Evolutionary conservation across 106 monocot species (phyloP).

Genomic region (Gastrodia elata): DNA sequence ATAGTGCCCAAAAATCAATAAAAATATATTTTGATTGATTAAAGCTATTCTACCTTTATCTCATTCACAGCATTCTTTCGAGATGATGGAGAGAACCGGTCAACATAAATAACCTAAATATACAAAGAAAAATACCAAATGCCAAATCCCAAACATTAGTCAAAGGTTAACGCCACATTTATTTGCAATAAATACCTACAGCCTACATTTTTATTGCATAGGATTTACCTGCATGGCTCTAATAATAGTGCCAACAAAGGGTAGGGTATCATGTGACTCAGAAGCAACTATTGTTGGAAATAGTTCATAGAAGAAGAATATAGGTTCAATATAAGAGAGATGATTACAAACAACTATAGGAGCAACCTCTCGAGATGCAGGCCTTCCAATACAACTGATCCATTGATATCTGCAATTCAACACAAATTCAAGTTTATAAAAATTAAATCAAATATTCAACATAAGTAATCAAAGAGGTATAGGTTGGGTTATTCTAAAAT

Average conservation of each 20-base stretch:
- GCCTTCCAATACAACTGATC: conserved; percentile 73
- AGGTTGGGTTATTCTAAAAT: not conserved
- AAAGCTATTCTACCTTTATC: conserved; percentile 68
- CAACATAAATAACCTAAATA: conserved; percentile 91
- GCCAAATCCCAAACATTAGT: not conserved
- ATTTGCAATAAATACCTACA: not conserved
- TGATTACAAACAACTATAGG: conserved; percentile 96
- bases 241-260: conserved; percentile 92
- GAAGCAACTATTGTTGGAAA: conserved; percentile 95
- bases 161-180: not conserved
- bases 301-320: conserved; percentile 92
- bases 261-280: conserved; percentile 83
- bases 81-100: conserved; percentile 83
- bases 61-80: conserved; percentile 83
- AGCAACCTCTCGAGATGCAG: conserved; percentile 63
- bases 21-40: not conserved
- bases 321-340: conserved; percentile 87
- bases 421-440: not conserved
- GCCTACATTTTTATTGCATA: not conserved
- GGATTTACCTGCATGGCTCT: conserved; percentile 93
- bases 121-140: conserved; percentile 2
- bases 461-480: not conserved
- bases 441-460: not conserved
- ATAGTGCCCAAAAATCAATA: not conserved
- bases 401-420: conserved; percentile 66